Evolutionary conservation across 1,284 basidiomycete species (phyloP), one percentile per base, ranked within the genome.

Genomic region (Apiotrichum porosum): DNA sequence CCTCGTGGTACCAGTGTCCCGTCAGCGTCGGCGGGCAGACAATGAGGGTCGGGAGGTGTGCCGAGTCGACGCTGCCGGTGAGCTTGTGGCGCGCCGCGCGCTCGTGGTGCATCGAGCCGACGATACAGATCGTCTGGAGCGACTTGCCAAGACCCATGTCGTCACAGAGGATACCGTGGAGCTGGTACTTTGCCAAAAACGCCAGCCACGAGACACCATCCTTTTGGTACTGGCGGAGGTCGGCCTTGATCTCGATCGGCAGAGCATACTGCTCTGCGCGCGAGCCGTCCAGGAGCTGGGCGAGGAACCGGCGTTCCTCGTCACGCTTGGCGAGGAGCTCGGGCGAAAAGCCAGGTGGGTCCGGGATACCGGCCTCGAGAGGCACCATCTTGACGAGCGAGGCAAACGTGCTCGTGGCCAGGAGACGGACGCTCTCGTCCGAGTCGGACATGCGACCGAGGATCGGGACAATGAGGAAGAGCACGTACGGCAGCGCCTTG

Each of bases 71-170:
- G 0, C 85, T 83, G 36, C 81, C 73, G 5, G 84, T 86, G 52
- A 81, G 77, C 61, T 83, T 78, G 71, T 84, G 78, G 56, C 79
- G 81, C 65, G 86, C 78, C 8, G 81, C 78, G 10, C 94, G 83
- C 72, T 99, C 95, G 63, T 83, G 80, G 63, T 95, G 91, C 74
- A 94, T 97, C 75, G 89, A 85, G 1, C 91, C 88, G 22, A 99
- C 78, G 56, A 99, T 98, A 65, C 92, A 95, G 62, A 99, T 98
- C 0, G 94, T 95, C 72, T 99, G 95, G 14, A 98, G 76, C 1
- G 93, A 97, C 77, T 99, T 99, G 23, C 95, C 95, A 8, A 99
- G 82, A 56, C 95, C 95, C 94, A 98, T 98, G 66, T 97, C 89
- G 68, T 99, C 95, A 69, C 95, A 99, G 24, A 99, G 83, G 60